Base-by-base conservation (phyloP, 2,329 filamentous ascomycete species). In the Didymella lethalis region DNA sequence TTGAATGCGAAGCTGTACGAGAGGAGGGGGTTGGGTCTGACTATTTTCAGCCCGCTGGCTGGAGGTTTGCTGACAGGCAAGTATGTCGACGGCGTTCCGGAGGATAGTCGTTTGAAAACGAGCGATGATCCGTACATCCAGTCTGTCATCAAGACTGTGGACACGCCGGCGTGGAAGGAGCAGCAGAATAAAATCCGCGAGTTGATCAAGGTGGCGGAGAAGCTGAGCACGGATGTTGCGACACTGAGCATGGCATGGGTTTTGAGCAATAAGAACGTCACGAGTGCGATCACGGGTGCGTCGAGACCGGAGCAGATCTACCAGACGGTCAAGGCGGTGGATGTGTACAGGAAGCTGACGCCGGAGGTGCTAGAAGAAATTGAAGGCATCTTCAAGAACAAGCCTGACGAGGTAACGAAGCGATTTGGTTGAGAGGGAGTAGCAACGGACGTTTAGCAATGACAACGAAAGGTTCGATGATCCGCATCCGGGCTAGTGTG, bases 21-120 rank as follows among this genome's bases (percentile, higher is more conserved):
- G 41, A 78, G 85, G 57, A 82, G 81, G 72, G 77, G 83, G 48
- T 81, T 85, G 57, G 84, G 85, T 49, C 82, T 85, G 34, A 84
- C 82, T 25, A 80, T 81, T 67, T 86, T 84, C 80, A 81, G 78
- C 4, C 84, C 85, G 8, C 80, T 87, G 6, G 82, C 81, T 45
- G 83, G 80, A 32, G 85, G 85, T 48, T 73, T 88, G 38, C 75
- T 88, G 47, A 87, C 83, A 7, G 85, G 85, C 67, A 88, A 88
- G 77, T 88, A 88, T 79, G 84, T 87, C 72, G 80, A 86, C 62
- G 85, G 84, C 45, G 83, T 87, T 46, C 84, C 85, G 8, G 80
- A 83, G 65, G 84, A 83, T 66, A 86, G 82, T 28, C 80, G 88
- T 28, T 80, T 88, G 57, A 82, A 83, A 12, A 81, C 82, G 66